Evolutionary conservation across 768 basidiomycete genomes (phyloP), one percentile per base, ranked within the genome.

Genomic region (Coprinellus aureogranulatus): DNA sequence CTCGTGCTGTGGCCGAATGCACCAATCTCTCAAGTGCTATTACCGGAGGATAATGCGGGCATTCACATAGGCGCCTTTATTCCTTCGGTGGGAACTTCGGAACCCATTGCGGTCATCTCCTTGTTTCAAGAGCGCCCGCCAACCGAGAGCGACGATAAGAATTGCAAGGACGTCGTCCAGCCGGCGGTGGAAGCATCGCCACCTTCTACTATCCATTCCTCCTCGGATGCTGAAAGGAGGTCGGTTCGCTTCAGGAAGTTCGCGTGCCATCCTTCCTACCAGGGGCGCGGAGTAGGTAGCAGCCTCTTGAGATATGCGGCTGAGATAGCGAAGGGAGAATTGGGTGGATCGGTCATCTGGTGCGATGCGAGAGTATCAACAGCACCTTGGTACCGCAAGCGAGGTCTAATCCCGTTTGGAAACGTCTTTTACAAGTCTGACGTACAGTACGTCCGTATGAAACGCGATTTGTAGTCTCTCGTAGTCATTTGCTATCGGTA

Each of bases 381-480:
- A 4, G 59, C 66, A 22, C 69, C 58, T 22, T 86, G 84, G 82
- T 87, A 86, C 66, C 66, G 74, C 59, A 80, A 74, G 58, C 76
- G 81, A 57, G 83, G 81, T 2, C 71, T 86, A 66, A 49, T 64
- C 23, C 59, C 71, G n/a, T 81, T 84, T 56, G 84, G 84, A 20
- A 68, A 73, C 18, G 68, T 54, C 0, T 85, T 87, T 66, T 83
- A 64, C 69, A 86, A 85, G 70, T 77, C 75, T 4, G 65, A 70
- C 41, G 79, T 84, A 60, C 74, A 83, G 70, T 87, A 85, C 65
- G 69, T 81, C 61, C 74, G 80, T 51, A 85, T 87, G 84, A 73
- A 68, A 66, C 72, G 75, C 61, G 61, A 64, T 40, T 27, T 70
- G 22, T 45, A 40, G 27, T 65, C 62, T 47, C 47, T 60, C 53